Evolutionary conservation across 768 basidiomycete species (phyloP).

Genomic region (Leccinum disarticulatum): DNA sequence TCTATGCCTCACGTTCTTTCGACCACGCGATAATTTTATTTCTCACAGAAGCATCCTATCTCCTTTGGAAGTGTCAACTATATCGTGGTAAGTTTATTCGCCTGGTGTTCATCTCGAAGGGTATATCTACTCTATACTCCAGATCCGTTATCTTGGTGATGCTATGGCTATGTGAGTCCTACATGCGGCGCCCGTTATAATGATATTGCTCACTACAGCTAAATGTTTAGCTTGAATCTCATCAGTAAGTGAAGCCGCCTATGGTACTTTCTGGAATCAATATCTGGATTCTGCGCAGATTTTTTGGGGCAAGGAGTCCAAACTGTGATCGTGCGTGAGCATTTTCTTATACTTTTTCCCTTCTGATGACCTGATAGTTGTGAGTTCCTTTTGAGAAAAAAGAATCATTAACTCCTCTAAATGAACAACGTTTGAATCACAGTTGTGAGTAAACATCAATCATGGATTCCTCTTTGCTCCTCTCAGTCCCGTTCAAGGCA

Average conservation of each 20-base stretch:
- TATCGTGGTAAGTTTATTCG: not conserved
- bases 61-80: constrained; percentile 21
- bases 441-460: constrained; percentile 5
- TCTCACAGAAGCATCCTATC: constrained; percentile 4
- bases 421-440: not conserved
- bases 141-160: constrained; percentile 17
- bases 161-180: constrained; percentile 11
- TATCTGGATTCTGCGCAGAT: constrained; percentile 4
- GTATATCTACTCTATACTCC: not conserved
- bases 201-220: not conserved
- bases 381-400: constrained; percentile 7
- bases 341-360: not conserved
- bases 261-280: not conserved
- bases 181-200: not conserved
- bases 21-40: not conserved
- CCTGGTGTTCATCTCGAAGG: not conserved
- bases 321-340: constrained; percentile 8
- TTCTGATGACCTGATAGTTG: constrained; percentile 15
- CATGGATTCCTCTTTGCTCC: not conserved
- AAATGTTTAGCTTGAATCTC: constrained; percentile 10
- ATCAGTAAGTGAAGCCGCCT: not conserved
- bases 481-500: not conserved
- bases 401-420: not conserved
- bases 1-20: not conserved
- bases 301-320: constrained; percentile 11